Percentiles rank a stretch among this genome's conserved stretches.
phyloP scores from a whole-genome alignment of 768 basidiomycete genomes.

The Lactarius hatsudake region DNA sequence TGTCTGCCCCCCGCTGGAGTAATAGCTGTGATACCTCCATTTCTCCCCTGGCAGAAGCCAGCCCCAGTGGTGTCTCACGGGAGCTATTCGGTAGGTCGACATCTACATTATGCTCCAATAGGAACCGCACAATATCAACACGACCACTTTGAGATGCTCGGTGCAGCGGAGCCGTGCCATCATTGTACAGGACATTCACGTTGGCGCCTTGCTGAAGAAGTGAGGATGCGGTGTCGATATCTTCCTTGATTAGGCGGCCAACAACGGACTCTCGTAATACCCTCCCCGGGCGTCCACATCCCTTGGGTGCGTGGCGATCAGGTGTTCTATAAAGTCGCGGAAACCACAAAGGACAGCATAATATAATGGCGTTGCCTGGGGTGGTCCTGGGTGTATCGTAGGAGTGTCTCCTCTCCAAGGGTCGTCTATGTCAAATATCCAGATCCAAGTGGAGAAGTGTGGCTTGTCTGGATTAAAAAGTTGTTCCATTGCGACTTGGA shows the following conservation, averaged over 20 bases:
- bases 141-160: not conserved
- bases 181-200: not conserved
- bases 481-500: not conserved
- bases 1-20: not conserved
- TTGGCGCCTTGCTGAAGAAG: constrained; percentile 5
- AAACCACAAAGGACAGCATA: not conserved
- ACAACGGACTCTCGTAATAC: not conserved
- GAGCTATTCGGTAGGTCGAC: not conserved
- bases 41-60: not conserved
- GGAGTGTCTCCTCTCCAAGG: not conserved
- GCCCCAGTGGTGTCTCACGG: not conserved
- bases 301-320: not conserved
- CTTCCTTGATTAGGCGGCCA: not conserved
- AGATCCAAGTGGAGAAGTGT: not conserved
- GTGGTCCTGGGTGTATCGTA: not conserved
- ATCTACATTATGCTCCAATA: constrained; percentile 1
- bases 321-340: not conserved
- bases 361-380: constrained; percentile 1
- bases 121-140: not conserved
- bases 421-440: constrained; percentile 2
- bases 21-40: not conserved
- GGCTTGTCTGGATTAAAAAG: constrained; percentile 1
- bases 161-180: not conserved
- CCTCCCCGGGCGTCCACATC: not conserved
- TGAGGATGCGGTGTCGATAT: too few species aligned